Percentiles rank a stretch among this genome's conserved stretches.
phyloP scores from a whole-genome alignment of 331 rosid genomes.

The Rhamnella rubrinervis region DNA sequence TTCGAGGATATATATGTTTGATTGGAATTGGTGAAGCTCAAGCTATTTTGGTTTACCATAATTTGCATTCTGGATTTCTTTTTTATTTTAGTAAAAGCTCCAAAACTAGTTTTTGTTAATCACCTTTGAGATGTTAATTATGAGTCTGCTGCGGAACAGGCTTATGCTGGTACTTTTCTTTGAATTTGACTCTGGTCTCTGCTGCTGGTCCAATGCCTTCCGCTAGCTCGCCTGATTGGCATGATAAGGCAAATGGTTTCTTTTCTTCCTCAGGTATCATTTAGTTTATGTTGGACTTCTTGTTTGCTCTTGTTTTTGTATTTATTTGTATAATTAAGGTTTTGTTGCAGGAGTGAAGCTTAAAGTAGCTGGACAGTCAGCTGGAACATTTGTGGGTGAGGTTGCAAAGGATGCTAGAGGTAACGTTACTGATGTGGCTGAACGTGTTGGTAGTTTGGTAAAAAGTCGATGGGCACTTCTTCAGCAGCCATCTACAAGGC shows the following conservation, averaged over 20 bases:
- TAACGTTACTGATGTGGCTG: slow-evolving; percentile 76
- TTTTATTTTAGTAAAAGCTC: neutral
- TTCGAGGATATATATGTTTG: neutral
- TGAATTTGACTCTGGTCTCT: slow-evolving; percentile 30
- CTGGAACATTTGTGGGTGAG: slow-evolving; percentile 86
- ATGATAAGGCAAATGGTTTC: slow-evolving; percentile 81
- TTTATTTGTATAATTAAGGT: slow-evolving; percentile 10
- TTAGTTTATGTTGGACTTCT: neutral
- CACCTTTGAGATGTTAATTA: neutral
- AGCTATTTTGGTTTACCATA: neutral
- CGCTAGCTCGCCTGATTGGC: slow-evolving; percentile 71
- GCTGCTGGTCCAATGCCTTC: slow-evolving; percentile 72
- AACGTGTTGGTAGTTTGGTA: slow-evolving; percentile 65
- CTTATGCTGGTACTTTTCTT: slow-evolving; percentile 19
- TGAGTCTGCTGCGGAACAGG: slow-evolving; percentile 34
- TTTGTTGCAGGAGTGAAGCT: slow-evolving; percentile 69
- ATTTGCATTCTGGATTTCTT: neutral
- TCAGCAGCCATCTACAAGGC: slow-evolving; percentile 86
- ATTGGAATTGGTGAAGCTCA: neutral
- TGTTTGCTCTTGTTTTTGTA: slow-evolving; percentile 11
- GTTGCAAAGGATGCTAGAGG: slow-evolving; percentile 89
- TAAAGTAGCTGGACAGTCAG: slow-evolving; percentile 85
- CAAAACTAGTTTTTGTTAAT: neutral
- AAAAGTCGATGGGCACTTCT: slow-evolving; percentile 86
- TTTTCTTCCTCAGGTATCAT: slow-evolving; percentile 80